Conservation (phyloP, 2,329 filamentous ascomycete genomes). For the Aspergillus sp. region DNA sequence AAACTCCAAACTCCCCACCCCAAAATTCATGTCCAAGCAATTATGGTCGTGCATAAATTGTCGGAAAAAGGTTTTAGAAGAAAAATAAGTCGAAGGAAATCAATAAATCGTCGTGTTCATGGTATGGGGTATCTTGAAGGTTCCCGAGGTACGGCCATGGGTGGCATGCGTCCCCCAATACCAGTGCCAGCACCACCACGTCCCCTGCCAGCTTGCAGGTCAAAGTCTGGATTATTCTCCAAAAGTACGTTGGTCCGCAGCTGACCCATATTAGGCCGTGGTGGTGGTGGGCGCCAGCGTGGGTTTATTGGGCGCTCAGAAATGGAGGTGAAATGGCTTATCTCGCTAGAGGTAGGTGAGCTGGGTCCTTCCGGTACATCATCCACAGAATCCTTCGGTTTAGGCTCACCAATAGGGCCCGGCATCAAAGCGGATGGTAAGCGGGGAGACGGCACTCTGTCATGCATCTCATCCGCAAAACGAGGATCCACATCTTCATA, state of each 20-base stretch:
- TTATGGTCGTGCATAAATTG: neutral
- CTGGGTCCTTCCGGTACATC: constrained; percentile 59
- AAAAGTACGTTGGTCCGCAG: constrained; percentile 69
- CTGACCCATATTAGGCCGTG: constrained; percentile 34
- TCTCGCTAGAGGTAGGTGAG: constrained; percentile 73
- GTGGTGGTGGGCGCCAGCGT: constrained; percentile 60
- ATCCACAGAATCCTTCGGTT: constrained; percentile 51
- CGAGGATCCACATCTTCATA: constrained; percentile 92
- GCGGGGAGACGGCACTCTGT: constrained; percentile 19
- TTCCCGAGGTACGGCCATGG: constrained; percentile 13
- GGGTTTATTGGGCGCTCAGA: constrained; percentile 86
- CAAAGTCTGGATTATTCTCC: constrained; percentile 80
- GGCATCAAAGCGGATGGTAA: constrained; percentile 35
- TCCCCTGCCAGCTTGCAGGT: constrained; percentile 50
- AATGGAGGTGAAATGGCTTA: constrained; percentile 83
- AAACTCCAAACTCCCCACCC: neutral
- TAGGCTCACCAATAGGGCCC: constrained; percentile 35
- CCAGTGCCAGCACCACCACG: constrained; percentile 14
- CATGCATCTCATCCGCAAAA: constrained; percentile 56
- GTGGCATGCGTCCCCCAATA: constrained; percentile 20
- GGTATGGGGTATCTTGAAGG: constrained; percentile 20
- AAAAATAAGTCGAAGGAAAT: constrained; percentile 1
- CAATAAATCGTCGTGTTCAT: constrained; percentile 8
- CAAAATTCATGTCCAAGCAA: neutral
- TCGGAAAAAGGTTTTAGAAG: neutral